A percentile compares a stretch with the other conserved stretches of the same genome.
These are phyloP conservation scores for Phylloporus sp. DNA, from an alignment of 1,284 basidiomycete genomes.

Conservation along the genomic window DNA sequence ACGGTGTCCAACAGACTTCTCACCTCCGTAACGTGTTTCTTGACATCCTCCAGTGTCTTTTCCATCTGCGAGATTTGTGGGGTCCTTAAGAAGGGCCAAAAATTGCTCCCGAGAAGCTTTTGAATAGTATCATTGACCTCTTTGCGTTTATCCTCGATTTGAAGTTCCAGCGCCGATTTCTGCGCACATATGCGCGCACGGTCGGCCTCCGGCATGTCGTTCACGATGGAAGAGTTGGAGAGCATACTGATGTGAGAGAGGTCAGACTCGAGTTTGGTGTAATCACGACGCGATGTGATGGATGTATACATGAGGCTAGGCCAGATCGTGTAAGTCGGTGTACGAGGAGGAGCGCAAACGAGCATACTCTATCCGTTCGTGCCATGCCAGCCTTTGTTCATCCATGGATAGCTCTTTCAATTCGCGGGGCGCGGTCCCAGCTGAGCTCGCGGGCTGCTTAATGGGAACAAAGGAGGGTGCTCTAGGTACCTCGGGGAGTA, in stretches of 20 bases:
- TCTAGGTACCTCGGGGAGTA: slow-evolving; percentile 20
- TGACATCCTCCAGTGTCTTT: slow-evolving; percentile 26
- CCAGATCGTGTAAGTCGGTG: slow-evolving; percentile 3
- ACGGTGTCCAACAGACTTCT: slow-evolving; percentile 29
- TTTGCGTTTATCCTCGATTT: slow-evolving; percentile 31
- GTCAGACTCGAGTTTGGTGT: slow-evolving; percentile 34
- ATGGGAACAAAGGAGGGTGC: slow-evolving; percentile 24
- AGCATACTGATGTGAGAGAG: slow-evolving; percentile 25
- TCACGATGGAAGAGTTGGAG: slow-evolving; percentile 23
- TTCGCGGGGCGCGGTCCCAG: slow-evolving; percentile 1
- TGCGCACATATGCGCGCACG: slow-evolving; percentile 22
- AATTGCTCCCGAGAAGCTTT: slow-evolving; percentile 30
- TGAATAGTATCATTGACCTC: slow-evolving; percentile 34
- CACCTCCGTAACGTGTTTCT: slow-evolving; percentile 35
- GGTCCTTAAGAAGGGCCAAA: slow-evolving; percentile 33
- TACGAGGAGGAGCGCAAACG: background rate
- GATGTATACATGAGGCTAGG: slow-evolving; percentile 37
- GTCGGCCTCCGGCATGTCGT: slow-evolving; percentile 18
- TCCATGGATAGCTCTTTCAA: slow-evolving; percentile 30
- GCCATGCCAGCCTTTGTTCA: slow-evolving; percentile 36
- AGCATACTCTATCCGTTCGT: slow-evolving; percentile 38
- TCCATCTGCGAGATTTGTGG: slow-evolving; percentile 35
- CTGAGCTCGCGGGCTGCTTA: slow-evolving; percentile 9
- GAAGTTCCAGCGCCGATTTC: slow-evolving; percentile 25
- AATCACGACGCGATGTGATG: slow-evolving; percentile 35